Evolutionary conservation across 495 filamentous ascomycete species (phyloP).

Genomic region (Halenospora varia): DNA sequence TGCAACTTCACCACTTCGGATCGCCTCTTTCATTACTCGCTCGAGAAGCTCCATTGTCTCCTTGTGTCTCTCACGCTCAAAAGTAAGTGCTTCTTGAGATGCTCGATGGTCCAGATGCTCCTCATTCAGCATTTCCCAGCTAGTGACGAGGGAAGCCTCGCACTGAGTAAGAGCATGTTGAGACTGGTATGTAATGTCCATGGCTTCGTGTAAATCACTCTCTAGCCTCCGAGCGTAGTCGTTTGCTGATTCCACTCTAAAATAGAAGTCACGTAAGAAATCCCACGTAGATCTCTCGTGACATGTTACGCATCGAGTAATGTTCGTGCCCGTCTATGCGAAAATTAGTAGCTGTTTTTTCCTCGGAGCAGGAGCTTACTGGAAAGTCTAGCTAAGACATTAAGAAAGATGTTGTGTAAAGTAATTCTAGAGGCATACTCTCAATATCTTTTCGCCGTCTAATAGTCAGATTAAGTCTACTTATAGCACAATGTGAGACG

Average conservation of each 20-base stretch:
- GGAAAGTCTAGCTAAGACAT: background rate
- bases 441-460: background rate
- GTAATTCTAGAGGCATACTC: background rate
- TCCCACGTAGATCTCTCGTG: background rate
- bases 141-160: slow-evolving; percentile 5
- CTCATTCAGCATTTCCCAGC: slow-evolving; percentile 4
- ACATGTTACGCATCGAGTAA: background rate
- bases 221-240: slow-evolving; percentile 8
- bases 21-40: slow-evolving; percentile 8
- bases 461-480: background rate
- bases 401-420: background rate
- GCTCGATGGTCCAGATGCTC: slow-evolving; percentile 7
- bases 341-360: background rate
- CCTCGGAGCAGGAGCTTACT: slow-evolving; percentile 1
- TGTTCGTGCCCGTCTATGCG: background rate
- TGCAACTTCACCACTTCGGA: slow-evolving; percentile 7
- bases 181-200: background rate
- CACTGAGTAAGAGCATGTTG: slow-evolving; percentile 2
- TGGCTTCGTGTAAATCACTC: slow-evolving; percentile 4
- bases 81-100: slow-evolving; percentile 8
- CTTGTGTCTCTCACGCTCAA: slow-evolving; percentile 10
- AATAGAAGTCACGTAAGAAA: slow-evolving; percentile 4
- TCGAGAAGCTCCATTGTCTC: slow-evolving; percentile 8
- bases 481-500: background rate
- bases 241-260: slow-evolving; percentile 7